These are phyloP conservation scores for Syzygium malaccense DNA, from an alignment of 441 rosid species.

Conservation along the genomic window DNA sequence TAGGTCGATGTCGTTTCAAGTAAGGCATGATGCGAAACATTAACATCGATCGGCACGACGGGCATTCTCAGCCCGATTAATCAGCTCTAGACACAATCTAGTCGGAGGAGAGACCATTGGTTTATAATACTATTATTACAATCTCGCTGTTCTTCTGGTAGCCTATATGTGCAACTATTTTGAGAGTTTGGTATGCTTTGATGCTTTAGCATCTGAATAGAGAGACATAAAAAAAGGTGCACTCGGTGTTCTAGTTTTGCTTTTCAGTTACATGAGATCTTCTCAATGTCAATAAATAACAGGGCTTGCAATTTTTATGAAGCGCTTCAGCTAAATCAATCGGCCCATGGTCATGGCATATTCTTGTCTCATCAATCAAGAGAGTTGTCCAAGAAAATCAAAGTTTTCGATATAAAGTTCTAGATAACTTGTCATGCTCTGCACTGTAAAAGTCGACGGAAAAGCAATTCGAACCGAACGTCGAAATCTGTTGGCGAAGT, in stretches of 20 bases:
- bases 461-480: neutral
- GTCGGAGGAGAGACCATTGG: neutral
- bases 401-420: neutral
- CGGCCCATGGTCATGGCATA: neutral
- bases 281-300: neutral
- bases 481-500: neutral
- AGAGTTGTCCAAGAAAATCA: neutral
- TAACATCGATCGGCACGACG: fast-evolving
- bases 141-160: neutral
- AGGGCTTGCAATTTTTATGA: neutral
- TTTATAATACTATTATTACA: neutral
- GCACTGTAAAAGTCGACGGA: neutral
- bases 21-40: neutral
- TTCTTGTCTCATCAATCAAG: neutral
- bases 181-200: neutral
- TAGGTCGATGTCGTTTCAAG: neutral
- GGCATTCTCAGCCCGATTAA: neutral
- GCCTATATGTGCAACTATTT: neutral
- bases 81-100: neutral
- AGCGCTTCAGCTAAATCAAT: neutral
- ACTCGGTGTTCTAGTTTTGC: neutral
- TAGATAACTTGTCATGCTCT: neutral
- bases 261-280: neutral
- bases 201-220: neutral
- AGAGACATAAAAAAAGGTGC: neutral